These are phyloP conservation scores for Penicillium macrosclerotiorum DNA, from an alignment of 495 filamentous ascomycete genomes.

Conservation along the genomic window DNA sequence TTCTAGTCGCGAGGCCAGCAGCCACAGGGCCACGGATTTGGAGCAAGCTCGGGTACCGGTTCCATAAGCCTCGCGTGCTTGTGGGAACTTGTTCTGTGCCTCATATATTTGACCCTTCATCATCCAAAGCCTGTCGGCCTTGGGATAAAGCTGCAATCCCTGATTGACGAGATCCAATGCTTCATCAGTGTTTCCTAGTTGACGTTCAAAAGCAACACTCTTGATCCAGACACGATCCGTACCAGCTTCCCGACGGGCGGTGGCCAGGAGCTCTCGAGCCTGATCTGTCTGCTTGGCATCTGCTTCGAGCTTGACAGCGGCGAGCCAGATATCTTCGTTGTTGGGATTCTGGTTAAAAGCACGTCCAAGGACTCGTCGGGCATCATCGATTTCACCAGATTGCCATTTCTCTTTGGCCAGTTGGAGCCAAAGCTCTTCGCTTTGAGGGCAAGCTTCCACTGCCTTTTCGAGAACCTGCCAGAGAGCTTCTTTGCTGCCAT, in stretches of 20 bases:
- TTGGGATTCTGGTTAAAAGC: conserved; percentile 92
- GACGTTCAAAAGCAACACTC: conserved; percentile 85
- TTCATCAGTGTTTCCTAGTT: conserved; percentile 71
- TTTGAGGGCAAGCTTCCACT: conserved; percentile 85
- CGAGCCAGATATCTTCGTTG: conserved; percentile 96
- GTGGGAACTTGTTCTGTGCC: conserved; percentile 66
- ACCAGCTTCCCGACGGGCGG: conserved; percentile 79
- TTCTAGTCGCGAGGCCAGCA: conserved; percentile 83
- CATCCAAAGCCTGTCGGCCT: conserved; percentile 90
- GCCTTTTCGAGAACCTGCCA: conserved; percentile 88
- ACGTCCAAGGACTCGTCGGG: conserved; percentile 73
- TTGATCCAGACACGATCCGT: conserved; percentile 98
- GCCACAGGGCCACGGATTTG: conserved; percentile 81
- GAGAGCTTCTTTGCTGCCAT: conserved; percentile 80
- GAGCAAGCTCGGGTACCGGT: conserved; percentile 85
- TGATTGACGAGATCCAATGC: conserved; percentile 85
- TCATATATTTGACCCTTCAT: conserved; percentile 99
- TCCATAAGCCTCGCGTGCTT: conserved; percentile 88
- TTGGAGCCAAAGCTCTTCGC: conserved; percentile 93
- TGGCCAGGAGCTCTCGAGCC: conserved; percentile 74
- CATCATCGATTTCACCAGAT: conserved; percentile 78
- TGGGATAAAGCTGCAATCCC: conserved; percentile 84
- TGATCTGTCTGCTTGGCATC: conserved; percentile 77
- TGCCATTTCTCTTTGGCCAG: conserved; percentile 93
- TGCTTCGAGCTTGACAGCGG: conserved; percentile 91